Evolutionary conservation across 768 basidiomycete species (phyloP), one percentile per base, ranked within the genome.

Genomic region (Termitomyces sp.): DNA sequence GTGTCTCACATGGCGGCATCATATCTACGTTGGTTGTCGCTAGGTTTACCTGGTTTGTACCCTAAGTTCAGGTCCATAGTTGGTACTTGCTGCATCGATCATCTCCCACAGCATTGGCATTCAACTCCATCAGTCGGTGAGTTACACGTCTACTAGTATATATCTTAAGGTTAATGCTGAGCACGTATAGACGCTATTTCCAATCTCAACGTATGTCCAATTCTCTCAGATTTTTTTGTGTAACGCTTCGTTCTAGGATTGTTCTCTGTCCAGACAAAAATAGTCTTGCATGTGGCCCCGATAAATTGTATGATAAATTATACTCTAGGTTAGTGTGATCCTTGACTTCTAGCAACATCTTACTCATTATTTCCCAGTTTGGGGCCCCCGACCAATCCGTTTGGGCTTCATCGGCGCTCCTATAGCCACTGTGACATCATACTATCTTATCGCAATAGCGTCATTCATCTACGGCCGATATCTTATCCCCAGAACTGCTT

Each of bases 381-480:
- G 91, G 91, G 93, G 92, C 1, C 93, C 92, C 0, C 74, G 81
- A 48, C 75, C 84, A 2, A 74, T 96, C 56, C 78, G 88, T 12
- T 75, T 98, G 2, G 95, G 95, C 1, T 98, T 92, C 74, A 83
- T 90, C 50, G 95, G 95, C 12, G 95, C 95, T 3, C 95, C 96
- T 0, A 77, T 97, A 14, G 89, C 95, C 0, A 93, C 93, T 1
- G 85, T 88, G 0, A 79, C 93, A 48, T 89, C 89, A 16, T 91
- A 93, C 75, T 95, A 93, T 68, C 76, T 95, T 20, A 85, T 93
- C 44, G 75, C 84, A 0, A 56, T 82, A 40, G 65, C 79, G 45
- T 88, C 84, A 2, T 72, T 89, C 50, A 53, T 79, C 36, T 91
- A 89, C 59, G 88, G 83, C 10, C 69, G 84, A 24, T 80, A 78